Evolutionary conservation across 31 red algal genomes (phyloP).

Genomic region (Odonthalia washingtoniensis): DNA sequence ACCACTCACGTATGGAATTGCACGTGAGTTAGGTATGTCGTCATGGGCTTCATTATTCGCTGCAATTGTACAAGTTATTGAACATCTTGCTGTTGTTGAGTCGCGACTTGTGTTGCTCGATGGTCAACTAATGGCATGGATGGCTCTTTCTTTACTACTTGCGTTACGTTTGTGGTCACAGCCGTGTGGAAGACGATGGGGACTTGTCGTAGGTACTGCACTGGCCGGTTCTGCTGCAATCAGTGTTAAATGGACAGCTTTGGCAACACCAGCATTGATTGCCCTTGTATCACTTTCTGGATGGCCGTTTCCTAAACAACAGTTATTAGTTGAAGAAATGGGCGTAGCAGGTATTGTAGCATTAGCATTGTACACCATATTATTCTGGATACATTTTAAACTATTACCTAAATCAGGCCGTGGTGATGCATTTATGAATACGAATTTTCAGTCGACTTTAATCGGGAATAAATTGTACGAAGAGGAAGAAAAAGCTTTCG

Average conservation of each 20-base stretch:
- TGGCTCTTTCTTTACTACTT: slow-evolving; percentile 63
- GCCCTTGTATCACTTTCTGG: slow-evolving; percentile 77
- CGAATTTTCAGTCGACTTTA: slow-evolving; percentile 59
- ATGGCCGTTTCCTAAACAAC: slow-evolving; percentile 40
- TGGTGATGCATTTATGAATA: slow-evolving; percentile 89
- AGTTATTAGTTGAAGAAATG: slow-evolving; percentile 63
- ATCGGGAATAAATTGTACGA: slow-evolving; percentile 50
- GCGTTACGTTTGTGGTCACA: slow-evolving; percentile 81
- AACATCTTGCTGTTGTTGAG: slow-evolving; percentile 83
- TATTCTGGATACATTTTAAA: slow-evolving; percentile 83
- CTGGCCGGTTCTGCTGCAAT: slow-evolving; percentile 69
- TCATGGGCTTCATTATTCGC: slow-evolving; percentile 51
- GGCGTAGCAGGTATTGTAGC: slow-evolving; percentile 64
- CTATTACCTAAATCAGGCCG: slow-evolving; percentile 69
- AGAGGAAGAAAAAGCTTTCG: slow-evolving; percentile 14
- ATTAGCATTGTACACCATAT: slow-evolving; percentile 51
- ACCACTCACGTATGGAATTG: slow-evolving; percentile 63
- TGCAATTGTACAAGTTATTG: slow-evolving; percentile 57
- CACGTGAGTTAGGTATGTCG: slow-evolving; percentile 72
- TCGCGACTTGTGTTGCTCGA: slow-evolving; percentile 85
- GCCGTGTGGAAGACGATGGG: slow-evolving; percentile 30
- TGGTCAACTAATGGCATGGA: slow-evolving; percentile 82
- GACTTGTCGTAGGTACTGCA: slow-evolving; percentile 68
- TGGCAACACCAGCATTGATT: slow-evolving; percentile 77
- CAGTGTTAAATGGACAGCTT: slow-evolving; percentile 88